Evolutionary conservation across 2,329 filamentous ascomycete genomes (phyloP).

Genomic region (Atkinsonella hypoxylon): DNA sequence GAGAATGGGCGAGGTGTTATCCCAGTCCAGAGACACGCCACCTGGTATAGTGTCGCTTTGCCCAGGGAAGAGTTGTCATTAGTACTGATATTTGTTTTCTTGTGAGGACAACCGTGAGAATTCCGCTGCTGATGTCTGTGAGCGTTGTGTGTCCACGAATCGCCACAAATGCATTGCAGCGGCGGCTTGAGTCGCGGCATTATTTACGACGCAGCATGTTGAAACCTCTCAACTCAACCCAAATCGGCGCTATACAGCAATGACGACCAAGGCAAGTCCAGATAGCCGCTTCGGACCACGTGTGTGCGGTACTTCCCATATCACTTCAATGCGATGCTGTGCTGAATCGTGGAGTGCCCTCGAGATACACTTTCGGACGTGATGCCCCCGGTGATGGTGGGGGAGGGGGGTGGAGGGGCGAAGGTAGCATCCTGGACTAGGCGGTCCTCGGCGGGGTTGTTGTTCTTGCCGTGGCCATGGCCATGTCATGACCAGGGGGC

Average conservation of each 20-base stretch:
- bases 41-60: too few relatives aligned
- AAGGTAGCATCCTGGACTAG: neutral
- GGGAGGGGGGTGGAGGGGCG: too few relatives aligned
- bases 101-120: neutral
- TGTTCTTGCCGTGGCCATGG: neutral
- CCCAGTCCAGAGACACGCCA: too few relatives aligned
- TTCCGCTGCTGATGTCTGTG: neutral
- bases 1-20: too few relatives aligned
- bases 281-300: neutral
- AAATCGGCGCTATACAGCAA: neutral
- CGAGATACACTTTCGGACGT: neutral
- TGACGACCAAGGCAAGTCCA: neutral
- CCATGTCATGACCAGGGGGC: too few relatives aligned
- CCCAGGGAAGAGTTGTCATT: too few relatives aligned
- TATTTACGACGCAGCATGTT: too few relatives aligned
- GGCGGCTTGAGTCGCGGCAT: neutral
- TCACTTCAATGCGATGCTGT: neutral
- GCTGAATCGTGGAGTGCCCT: too few relatives aligned
- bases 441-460: neutral
- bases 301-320: neutral
- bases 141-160: neutral
- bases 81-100: too few relatives aligned
- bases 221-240: too few relatives aligned
- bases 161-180: neutral
- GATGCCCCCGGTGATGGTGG: neutral